phyloP scores from a whole-genome alignment of 805 yeast genomes.

The Wickerhamomyces mucosus region DNA sequence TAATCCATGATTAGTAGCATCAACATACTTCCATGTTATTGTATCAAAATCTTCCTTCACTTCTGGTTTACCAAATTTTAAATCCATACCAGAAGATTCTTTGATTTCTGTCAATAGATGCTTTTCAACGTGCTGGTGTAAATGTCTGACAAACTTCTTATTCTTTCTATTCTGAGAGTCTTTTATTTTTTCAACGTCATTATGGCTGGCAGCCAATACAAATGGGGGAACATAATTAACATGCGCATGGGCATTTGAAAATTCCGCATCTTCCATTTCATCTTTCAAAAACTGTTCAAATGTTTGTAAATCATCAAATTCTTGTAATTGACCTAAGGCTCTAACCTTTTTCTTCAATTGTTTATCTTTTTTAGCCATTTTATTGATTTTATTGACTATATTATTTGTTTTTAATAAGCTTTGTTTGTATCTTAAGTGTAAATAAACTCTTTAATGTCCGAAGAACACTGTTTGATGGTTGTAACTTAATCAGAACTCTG shows the following conservation, averaged over 20 bases:
- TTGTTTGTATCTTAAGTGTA: too few relatives aligned
- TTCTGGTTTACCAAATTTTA: conserved; percentile 42
- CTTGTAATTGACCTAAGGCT: conserved; percentile 16
- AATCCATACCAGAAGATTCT: conserved; percentile 44
- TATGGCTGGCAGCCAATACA: conserved; percentile 53
- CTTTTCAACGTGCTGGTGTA: conserved; percentile 66
- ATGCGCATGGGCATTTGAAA: conserved; percentile 58
- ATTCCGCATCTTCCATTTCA: conserved; percentile 71
- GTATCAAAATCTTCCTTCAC: conserved; percentile 35
- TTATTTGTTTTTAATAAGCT: too few relatives aligned
- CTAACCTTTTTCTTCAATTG: conserved; percentile 14
- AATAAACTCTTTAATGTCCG: too few relatives aligned
- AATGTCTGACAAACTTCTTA: conserved; percentile 60
- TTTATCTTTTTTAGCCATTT: too few relatives aligned
- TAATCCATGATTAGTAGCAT: conserved; percentile 40
- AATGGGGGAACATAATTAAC: conserved; percentile 68
- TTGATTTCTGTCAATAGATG: conserved; percentile 62
- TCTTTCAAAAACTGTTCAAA: conserved; percentile 59
- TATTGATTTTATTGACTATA: too few relatives aligned
- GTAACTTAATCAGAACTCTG: too few relatives aligned
- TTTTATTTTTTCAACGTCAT: conserved; percentile 62
- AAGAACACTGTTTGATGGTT: too few relatives aligned
- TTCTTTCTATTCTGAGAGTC: conserved; percentile 65
- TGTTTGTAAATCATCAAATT: conserved; percentile 52
- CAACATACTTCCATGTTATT: conserved; percentile 56